Evolutionary conservation across 441 rosid species (phyloP).

Genomic region (Breynia disticha): DNA sequence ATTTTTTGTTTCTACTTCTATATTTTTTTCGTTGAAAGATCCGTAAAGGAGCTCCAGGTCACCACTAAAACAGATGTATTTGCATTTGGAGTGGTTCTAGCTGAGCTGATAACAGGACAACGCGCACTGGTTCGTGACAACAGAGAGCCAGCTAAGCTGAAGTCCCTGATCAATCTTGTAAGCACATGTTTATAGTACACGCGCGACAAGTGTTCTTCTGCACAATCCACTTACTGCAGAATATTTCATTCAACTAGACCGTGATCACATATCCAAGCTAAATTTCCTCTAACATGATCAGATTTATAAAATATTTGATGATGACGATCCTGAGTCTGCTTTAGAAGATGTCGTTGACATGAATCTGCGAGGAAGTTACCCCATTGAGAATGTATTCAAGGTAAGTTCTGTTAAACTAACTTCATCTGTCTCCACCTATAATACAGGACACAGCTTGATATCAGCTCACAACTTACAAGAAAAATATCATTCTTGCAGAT

Average conservation of each 20-base stretch:
- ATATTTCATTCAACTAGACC: no score
- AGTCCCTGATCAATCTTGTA: slow-evolving; percentile 44
- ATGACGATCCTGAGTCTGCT: slow-evolving; percentile 34
- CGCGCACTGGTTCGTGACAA: slow-evolving; percentile 47
- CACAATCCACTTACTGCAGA: no score
- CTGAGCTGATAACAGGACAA: slow-evolving; percentile 58
- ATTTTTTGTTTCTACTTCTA: not conserved
- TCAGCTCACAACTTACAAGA: no score
- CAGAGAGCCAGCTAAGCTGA: slow-evolving; percentile 38
- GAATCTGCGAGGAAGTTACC: slow-evolving; percentile 39
- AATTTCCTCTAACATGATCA: slow-evolving; percentile 4
- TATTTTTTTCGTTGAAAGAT: slow-evolving; percentile 18
- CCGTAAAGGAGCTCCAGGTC: slow-evolving; percentile 59
- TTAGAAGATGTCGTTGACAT: slow-evolving; percentile 34
- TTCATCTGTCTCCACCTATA: no score
- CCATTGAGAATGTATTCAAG: slow-evolving; percentile 39
- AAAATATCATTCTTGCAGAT: slow-evolving; percentile 24
- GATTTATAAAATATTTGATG: slow-evolving; percentile 35
- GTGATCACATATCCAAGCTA: not conserved
- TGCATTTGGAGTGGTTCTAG: slow-evolving; percentile 57
- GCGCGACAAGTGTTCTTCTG: no score
- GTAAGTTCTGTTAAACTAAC: slow-evolving; percentile 14
- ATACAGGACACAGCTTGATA: no score
- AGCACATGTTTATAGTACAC: no score
- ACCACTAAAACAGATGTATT: slow-evolving; percentile 56